These are phyloP conservation scores for Acacia crassicarpa DNA, from an alignment of 306 rosid genomes.

Conservation along the genomic window DNA sequence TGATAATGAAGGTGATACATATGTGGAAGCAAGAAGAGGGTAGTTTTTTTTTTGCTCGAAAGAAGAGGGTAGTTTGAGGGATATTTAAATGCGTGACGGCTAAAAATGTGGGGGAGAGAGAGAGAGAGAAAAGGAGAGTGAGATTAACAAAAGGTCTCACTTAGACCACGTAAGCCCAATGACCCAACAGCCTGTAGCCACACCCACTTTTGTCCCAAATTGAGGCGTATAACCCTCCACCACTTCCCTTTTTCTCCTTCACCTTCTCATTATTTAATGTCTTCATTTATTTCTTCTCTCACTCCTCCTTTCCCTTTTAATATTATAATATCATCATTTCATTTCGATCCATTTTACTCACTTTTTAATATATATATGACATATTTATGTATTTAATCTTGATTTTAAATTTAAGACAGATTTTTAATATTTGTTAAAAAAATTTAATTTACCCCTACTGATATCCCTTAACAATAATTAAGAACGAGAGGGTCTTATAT, in stretches of 20 bases:
- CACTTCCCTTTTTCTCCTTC: conserved; percentile 30
- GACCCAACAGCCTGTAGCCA: conserved; percentile 33
- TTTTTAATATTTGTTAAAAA: too few relatives aligned
- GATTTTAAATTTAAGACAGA: too few relatives aligned
- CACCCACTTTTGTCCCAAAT: conserved; percentile 21
- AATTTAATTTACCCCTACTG: too few relatives aligned
- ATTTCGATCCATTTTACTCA: background rate
- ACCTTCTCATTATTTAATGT: conserved; percentile 25
- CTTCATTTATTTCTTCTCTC: conserved; percentile 28
- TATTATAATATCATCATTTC: background rate
- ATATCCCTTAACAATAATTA: too few relatives aligned
- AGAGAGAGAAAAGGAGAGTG: background rate
- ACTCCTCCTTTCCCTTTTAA: background rate
- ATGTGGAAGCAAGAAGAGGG: background rate
- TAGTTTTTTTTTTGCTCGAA: too few relatives aligned
- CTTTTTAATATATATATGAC: too few relatives aligned
- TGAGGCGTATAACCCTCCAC: conserved; percentile 46
- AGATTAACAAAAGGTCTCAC: conserved; percentile 38
- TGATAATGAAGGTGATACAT: background rate
- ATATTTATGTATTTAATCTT: too few relatives aligned
- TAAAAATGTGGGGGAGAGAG: background rate
- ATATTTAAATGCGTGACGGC: background rate
- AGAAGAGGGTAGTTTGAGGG: too few relatives aligned
- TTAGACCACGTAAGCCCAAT: conserved; percentile 43
- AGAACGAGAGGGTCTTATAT: too few relatives aligned